Evolutionary conservation across 2,329 filamentous ascomycete species (phyloP).

Genomic region (Xylariales sp.): DNA sequence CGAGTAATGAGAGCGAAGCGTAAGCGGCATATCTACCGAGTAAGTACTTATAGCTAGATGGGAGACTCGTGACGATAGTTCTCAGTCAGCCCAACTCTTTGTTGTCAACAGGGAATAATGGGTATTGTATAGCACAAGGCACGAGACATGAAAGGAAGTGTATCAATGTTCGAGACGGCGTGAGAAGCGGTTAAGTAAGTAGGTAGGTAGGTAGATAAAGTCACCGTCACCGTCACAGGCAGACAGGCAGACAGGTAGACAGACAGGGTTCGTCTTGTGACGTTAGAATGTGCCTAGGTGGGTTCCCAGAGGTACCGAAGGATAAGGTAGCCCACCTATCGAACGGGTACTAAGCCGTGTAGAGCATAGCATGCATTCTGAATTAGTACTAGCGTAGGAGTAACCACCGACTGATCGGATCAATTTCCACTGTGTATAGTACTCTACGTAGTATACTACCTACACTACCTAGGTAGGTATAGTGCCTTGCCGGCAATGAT

Average conservation of each 20-base stretch:
- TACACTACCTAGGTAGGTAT: no score
- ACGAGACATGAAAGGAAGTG: constrained; percentile 2
- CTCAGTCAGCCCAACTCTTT: constrained; percentile 4
- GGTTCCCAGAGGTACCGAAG: constrained; percentile 4
- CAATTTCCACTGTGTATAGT: background rate
- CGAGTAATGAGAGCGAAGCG: constrained; percentile 25
- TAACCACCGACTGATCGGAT: no score
- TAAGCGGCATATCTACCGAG: constrained; percentile 41
- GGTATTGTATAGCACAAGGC: constrained; percentile 20
- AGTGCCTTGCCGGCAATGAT: constrained; percentile 41
- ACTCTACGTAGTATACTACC: no score
- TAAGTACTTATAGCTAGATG: constrained; percentile 28
- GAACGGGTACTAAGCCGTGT: constrained; percentile 20
- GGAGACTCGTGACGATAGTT: constrained; percentile 17
- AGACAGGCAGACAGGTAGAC: constrained; percentile 9
- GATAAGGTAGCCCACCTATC: constrained; percentile 25
- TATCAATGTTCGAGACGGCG: constrained; percentile 18
- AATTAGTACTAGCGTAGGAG: no score
- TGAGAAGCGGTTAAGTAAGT: constrained; percentile 2
- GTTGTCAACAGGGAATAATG: background rate
- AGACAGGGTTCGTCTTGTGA: constrained; percentile 39
- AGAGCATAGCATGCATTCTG: background rate
- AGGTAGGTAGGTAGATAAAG: background rate
- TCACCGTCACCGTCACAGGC: no score
- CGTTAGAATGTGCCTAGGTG: constrained; percentile 35